Evolutionary conservation across 768 basidiomycete genomes (phyloP).

Genomic region (Amanita pallidorosea): DNA sequence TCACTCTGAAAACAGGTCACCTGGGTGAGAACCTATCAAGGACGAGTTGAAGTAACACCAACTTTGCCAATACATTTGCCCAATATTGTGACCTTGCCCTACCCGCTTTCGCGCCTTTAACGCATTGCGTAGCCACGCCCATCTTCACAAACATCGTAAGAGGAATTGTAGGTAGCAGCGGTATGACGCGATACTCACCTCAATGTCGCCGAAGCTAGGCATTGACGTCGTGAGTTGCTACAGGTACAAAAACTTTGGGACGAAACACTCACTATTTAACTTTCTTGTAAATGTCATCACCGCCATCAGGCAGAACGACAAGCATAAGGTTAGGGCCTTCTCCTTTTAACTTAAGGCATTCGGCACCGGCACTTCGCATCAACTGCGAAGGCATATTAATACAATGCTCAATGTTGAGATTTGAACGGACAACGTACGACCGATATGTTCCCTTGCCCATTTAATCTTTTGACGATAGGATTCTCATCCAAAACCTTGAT

Average conservation of each 20-base stretch:
- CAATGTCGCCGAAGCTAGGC: constrained; percentile 53
- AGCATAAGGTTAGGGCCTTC: constrained; percentile 48
- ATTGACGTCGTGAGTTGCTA: background rate
- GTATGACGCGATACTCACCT: constrained; percentile 9
- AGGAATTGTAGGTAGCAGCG: too few species aligned
- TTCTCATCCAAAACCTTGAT: constrained; percentile 37
- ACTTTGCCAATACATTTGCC: constrained; percentile 78
- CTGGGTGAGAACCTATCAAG: background rate
- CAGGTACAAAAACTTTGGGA: background rate
- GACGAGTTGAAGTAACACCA: constrained; percentile 12
- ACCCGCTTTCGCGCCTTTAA: constrained; percentile 52
- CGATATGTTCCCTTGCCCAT: constrained; percentile 45
- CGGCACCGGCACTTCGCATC: too few species aligned
- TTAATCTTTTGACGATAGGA: constrained; percentile 41
- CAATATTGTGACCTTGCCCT: constrained; percentile 68
- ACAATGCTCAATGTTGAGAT: too few species aligned
- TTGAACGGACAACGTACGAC: constrained; percentile 8
- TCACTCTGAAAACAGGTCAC: constrained; percentile 37
- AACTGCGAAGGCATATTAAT: too few species aligned
- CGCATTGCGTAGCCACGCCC: constrained; percentile 74
- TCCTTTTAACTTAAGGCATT: constrained; percentile 16
- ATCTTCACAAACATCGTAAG: constrained; percentile 24
- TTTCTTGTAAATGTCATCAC: constrained; percentile 62
- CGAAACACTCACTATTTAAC: constrained; percentile 62
- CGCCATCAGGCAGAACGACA: constrained; percentile 60